phyloP scores from a whole-genome alignment of 768 basidiomycete species.

The Hemileccinum rubropunctum region DNA sequence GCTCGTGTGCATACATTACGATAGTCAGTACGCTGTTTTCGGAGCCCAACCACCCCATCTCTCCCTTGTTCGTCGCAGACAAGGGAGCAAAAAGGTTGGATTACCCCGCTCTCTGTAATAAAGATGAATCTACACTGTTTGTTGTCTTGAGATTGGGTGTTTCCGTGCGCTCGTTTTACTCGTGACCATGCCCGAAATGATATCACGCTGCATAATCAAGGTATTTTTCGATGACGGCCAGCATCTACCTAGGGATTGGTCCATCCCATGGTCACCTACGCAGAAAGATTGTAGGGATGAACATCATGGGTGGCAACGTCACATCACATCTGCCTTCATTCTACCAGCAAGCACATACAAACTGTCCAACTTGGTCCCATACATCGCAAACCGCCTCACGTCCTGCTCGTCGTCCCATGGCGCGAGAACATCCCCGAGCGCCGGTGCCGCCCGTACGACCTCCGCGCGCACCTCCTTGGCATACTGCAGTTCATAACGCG shows the following conservation, averaged over 20 bases:
- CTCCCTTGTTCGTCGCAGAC: neutral
- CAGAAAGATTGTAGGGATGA: no score
- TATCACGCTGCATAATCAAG: no score
- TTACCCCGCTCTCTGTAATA: neutral
- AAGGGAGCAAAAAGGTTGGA: neutral
- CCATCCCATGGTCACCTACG: no score
- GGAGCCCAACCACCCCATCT: neutral
- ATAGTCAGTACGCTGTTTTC: neutral
- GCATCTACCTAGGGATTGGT: neutral
- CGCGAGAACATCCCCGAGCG: conserved; percentile 16
- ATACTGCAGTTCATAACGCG: conserved; percentile 20
- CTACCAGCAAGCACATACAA: conserved; percentile 16
- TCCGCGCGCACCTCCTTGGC: conserved; percentile 18
- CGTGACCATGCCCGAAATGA: no score
- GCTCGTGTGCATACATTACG: conserved; percentile 14
- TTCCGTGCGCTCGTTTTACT: no score
- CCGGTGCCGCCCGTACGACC: conserved; percentile 9
- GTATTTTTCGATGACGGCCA: no score
- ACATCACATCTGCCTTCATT: neutral
- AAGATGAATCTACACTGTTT: neutral
- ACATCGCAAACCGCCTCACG: conserved; percentile 24
- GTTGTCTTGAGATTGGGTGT: neutral
- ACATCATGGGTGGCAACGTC: no score
- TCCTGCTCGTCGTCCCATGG: conserved; percentile 30
- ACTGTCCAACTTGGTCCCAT: conserved; percentile 27